phyloP scores from a whole-genome alignment of 148 eudicot genomes.

The Cornus suecica region DNA sequence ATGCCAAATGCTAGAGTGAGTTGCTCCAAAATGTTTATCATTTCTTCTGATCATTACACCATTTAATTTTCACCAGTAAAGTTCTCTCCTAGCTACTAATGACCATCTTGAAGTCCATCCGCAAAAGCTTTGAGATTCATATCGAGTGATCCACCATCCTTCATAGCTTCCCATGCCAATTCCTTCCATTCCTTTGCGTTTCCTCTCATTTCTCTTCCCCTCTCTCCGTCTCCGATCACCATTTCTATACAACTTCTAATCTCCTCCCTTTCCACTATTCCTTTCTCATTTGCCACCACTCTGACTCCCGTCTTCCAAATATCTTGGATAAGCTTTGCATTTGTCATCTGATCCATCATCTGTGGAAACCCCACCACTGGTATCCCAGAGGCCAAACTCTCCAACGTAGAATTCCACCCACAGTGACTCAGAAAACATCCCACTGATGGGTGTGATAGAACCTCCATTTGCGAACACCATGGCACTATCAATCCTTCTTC shows the following conservation, averaged over 20 bases:
- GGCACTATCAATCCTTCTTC: slow-evolving; percentile 33
- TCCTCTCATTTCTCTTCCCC: slow-evolving; percentile 20
- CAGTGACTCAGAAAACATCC: slow-evolving; percentile 41
- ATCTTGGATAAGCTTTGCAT: slow-evolving; percentile 23
- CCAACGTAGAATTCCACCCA: slow-evolving; percentile 40
- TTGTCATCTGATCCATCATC: slow-evolving; percentile 19
- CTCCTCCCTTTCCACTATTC: slow-evolving; percentile 23
- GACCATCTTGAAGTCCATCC: background rate
- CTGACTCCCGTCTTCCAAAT: slow-evolving; percentile 29
- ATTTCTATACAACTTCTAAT: slow-evolving; percentile 25
- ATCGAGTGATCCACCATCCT: slow-evolving; percentile 21
- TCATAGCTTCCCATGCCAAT: slow-evolving; percentile 20
- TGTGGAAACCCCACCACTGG: slow-evolving; percentile 27
- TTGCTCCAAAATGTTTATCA: no score
- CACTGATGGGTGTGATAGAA: slow-evolving; percentile 24
- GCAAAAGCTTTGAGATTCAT: slow-evolving; percentile 10
- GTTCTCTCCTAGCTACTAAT: background rate
- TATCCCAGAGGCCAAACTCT: slow-evolving; percentile 24
- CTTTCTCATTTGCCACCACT: slow-evolving; percentile 8
- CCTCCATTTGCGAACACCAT: slow-evolving; percentile 44
- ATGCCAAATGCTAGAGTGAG: no score
- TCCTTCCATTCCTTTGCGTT: slow-evolving; percentile 21
- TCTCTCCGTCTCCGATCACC: slow-evolving; percentile 20
- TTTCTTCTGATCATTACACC: background rate
- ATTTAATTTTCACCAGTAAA: background rate